These are phyloP conservation scores for Solanum hybrid DNA, from an alignment of 305 asterid species.

Conservation along the genomic window DNA sequence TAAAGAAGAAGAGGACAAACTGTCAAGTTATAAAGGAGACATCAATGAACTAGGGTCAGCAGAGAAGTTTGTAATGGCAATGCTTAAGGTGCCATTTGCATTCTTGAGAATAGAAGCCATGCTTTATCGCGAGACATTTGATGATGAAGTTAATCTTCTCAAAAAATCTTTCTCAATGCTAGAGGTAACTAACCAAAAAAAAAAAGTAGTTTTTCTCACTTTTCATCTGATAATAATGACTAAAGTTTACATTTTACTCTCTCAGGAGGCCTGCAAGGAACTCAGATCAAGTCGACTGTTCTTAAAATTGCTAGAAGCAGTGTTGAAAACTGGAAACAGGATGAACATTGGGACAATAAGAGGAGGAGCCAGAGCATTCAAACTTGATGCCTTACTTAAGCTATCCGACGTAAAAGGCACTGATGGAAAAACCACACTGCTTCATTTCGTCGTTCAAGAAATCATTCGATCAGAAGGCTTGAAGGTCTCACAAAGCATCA, in stretches of 20 bases:
- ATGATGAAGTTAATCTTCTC: conserved; percentile 74
- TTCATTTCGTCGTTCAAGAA: conserved; percentile 85
- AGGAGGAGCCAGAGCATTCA: conserved; percentile 94
- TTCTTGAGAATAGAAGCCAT: conserved; percentile 74
- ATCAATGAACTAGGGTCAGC: conserved; percentile 62
- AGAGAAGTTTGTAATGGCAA: conserved; percentile 64
- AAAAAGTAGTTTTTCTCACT: neutral
- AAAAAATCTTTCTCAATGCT: conserved; percentile 74
- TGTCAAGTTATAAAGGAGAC: conserved; percentile 64
- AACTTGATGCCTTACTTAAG: conserved; percentile 85
- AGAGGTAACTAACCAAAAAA: conserved; percentile 35
- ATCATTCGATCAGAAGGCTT: conserved; percentile 79
- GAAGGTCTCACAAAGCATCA: conserved; percentile 73
- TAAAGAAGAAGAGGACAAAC: conserved; percentile 70
- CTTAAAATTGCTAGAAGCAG: conserved; percentile 84
- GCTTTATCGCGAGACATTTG: conserved; percentile 80
- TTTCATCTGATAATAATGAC: neutral
- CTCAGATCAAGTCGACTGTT: conserved; percentile 82
- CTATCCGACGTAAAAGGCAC: conserved; percentile 85
- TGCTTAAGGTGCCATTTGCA: conserved; percentile 70
- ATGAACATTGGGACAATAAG: conserved; percentile 86
- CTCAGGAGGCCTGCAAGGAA: conserved; percentile 88
- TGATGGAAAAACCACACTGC: conserved; percentile 82
- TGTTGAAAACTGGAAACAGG: conserved; percentile 83
- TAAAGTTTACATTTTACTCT: neutral